A percentile compares a stretch with the other conserved stretches of the same genome.
Conservation (phyloP, 73 alveolate species). For the Uronychia setigera region DNA sequence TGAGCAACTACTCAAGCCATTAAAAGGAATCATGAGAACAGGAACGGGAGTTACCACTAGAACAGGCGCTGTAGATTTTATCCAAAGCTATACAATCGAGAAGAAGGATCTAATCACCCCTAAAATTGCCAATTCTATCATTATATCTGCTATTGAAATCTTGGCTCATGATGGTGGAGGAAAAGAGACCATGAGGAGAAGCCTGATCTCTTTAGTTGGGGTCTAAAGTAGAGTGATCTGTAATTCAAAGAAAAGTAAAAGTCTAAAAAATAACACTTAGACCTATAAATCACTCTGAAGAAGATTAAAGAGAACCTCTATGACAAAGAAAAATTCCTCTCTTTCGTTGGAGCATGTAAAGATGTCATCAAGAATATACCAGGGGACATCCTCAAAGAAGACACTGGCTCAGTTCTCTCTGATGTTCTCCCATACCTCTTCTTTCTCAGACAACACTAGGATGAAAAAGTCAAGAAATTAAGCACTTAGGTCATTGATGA, state of each 20-base stretch:
- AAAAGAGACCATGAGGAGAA: neutral
- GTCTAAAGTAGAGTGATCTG: neutral
- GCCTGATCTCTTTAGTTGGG: neutral
- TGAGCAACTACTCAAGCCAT: constrained; percentile 21
- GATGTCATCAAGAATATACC: neutral
- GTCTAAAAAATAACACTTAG: neutral
- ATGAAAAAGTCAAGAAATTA: neutral
- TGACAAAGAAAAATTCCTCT: neutral
- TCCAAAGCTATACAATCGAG: constrained; percentile 2
- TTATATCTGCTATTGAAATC: neutral
- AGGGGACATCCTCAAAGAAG: neutral
- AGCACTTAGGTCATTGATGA: neutral
- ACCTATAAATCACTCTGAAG: neutral
- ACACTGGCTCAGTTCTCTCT: neutral
- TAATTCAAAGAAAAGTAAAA: neutral
- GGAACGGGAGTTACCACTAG: constrained; percentile 56
- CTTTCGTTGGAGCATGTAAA: neutral
- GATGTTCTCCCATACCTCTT: neutral
- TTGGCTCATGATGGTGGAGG: neutral
- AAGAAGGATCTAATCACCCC: neutral
- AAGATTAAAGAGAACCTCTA: neutral
- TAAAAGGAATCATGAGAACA: constrained; percentile 33
- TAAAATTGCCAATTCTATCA: neutral
- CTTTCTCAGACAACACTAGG: neutral
- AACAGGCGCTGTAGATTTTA: constrained; percentile 56